A percentile compares a stretch with the other conserved stretches of the same genome.
Evolutionary conservation across 495 filamentous ascomycete genomes (phyloP).

Genomic region (Lasiosphaeris hirsuta): DNA sequence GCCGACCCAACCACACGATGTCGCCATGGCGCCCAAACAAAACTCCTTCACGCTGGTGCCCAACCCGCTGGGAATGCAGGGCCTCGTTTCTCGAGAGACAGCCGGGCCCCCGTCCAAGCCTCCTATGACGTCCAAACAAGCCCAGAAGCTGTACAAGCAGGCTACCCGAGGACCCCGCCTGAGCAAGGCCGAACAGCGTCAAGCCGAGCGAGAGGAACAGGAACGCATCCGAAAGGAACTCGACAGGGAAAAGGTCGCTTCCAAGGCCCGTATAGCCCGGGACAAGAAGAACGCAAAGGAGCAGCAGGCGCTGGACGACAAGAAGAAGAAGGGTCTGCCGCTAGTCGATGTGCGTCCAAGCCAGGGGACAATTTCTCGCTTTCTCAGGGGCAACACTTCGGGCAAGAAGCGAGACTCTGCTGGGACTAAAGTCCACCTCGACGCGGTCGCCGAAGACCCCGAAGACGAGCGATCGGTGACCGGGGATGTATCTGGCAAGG

Average conservation of each 20-base stretch:
- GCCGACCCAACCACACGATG: slow-evolving; percentile 6
- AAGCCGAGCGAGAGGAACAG: slow-evolving; percentile 41
- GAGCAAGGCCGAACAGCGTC: slow-evolving; percentile 40
- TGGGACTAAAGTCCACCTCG: slow-evolving; percentile 1
- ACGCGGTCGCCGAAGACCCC: slow-evolving; percentile 10
- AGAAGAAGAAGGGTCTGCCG: slow-evolving; percentile 39
- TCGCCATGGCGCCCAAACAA: slow-evolving; percentile 20
- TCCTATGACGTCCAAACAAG: slow-evolving; percentile 47
- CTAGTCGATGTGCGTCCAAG: slow-evolving; percentile 40
- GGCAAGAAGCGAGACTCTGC: slow-evolving; percentile 23
- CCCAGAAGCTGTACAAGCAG: slow-evolving; percentile 37
- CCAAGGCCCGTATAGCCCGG: slow-evolving; percentile 33
- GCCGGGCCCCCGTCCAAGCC: slow-evolving; percentile 13
- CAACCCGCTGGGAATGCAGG: slow-evolving; percentile 24
- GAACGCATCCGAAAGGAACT: slow-evolving; percentile 42
- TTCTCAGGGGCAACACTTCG: slow-evolving; percentile 32
- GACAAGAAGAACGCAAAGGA: slow-evolving; percentile 47
- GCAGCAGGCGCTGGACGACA: slow-evolving; percentile 31
- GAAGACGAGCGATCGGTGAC: slow-evolving; percentile 6
- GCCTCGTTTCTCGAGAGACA: slow-evolving; percentile 13
- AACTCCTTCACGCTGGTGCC: slow-evolving; percentile 26
- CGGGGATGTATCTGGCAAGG: slow-evolving; percentile 8
- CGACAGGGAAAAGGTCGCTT: slow-evolving; percentile 40
- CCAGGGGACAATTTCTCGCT: slow-evolving; percentile 43
- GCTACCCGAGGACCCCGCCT: slow-evolving; percentile 32